Conservation (phyloP, 108 stramenopile species). For the Skeletonema potamos region DNA sequence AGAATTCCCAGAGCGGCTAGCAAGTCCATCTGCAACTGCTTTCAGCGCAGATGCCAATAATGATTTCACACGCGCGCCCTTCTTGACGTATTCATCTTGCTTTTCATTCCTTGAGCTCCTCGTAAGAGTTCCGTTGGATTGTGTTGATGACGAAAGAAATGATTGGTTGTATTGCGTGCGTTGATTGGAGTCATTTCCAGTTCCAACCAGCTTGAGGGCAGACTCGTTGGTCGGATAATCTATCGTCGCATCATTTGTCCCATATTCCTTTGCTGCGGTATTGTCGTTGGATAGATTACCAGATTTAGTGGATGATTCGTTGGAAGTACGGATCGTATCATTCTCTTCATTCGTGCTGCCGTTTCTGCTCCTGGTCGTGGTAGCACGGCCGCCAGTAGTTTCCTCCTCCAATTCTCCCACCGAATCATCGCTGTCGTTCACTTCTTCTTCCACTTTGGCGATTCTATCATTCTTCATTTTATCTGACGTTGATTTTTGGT, state of each 20-base stretch:
- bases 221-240: background rate
- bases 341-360: background rate
- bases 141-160: background rate
- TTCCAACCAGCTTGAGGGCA: background rate
- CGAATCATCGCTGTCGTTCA: background rate
- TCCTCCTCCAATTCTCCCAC: background rate
- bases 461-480: background rate
- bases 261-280: background rate
- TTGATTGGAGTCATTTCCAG: background rate
- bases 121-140: background rate
- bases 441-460: background rate
- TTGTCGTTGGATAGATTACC: background rate
- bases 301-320: background rate
- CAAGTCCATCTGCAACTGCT: constrained; percentile 32
- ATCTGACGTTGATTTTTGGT: background rate
- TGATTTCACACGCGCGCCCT: constrained; percentile 48
- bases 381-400: background rate
- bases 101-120: constrained; percentile 14
- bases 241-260: background rate
- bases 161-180: background rate
- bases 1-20: background rate
- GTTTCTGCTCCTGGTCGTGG: background rate
- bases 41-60: constrained; percentile 46
- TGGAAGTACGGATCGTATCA: background rate
- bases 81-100: constrained; percentile 54